Conservation (phyloP, 2,329 filamentous ascomycete genomes). For the Berkeleyomyces basicola region DNA sequence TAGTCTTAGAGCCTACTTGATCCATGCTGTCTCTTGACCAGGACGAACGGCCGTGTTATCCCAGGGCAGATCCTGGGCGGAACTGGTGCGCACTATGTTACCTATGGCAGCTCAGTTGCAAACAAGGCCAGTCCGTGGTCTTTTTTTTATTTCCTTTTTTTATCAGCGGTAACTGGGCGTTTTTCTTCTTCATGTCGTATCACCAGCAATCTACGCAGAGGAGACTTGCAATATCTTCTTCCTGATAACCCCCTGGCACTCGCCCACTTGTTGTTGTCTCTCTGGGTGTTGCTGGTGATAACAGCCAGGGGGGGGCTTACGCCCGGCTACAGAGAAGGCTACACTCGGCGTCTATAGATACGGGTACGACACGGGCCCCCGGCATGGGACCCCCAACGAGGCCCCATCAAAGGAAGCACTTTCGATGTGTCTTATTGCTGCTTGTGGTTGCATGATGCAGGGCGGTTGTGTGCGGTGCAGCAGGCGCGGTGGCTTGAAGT, state of each 20-base stretch:
- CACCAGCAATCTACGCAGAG: not conserved
- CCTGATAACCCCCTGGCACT: not conserved
- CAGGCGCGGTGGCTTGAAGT: not conserved
- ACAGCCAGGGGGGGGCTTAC: not conserved
- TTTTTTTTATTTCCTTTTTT: too few relatives aligned
- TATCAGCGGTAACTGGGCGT: not conserved
- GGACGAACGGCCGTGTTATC: not conserved
- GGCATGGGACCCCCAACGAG: not conserved
- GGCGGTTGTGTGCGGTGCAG: not conserved
- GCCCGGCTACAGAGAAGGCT: not conserved
- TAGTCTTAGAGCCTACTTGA: not conserved
- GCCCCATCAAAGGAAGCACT: not conserved
- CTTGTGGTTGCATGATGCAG: not conserved
- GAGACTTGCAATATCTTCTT: not conserved
- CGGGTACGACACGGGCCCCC: not conserved
- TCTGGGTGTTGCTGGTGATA: not conserved
- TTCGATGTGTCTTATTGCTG: conserved; percentile 19
- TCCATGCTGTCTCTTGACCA: not conserved
- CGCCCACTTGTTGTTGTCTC: not conserved
- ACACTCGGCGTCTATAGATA: not conserved
- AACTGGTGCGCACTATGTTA: not conserved
- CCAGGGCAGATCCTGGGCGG: not conserved
- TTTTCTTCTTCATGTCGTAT: not conserved
- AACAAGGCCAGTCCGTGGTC: too few relatives aligned
- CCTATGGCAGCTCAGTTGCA: too few relatives aligned